phyloP scores from a whole-genome alignment of 768 basidiomycete genomes.

The Psilocybe subaeruginosa region DNA sequence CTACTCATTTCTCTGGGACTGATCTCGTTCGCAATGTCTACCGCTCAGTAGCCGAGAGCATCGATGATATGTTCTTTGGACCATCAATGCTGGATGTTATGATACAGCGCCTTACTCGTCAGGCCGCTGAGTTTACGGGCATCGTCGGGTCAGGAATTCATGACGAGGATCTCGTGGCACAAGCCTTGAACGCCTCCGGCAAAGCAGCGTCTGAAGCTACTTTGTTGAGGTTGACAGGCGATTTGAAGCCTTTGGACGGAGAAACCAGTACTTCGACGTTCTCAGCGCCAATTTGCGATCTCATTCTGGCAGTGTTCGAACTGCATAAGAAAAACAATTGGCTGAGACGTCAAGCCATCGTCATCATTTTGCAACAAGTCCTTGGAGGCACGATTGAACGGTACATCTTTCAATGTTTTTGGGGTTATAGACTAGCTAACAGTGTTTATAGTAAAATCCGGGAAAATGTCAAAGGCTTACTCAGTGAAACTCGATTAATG shows the following conservation, averaged over 20 bases:
- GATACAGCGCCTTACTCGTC: slow-evolving; percentile 86
- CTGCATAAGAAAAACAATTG: slow-evolving; percentile 96
- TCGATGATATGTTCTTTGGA: slow-evolving; percentile 97
- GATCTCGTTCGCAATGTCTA: slow-evolving; percentile 88
- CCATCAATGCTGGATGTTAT: slow-evolving; percentile 96
- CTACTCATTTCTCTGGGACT: slow-evolving; percentile 62
- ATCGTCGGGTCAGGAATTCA: slow-evolving; percentile 77
- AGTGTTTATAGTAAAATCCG: slow-evolving; percentile 73
- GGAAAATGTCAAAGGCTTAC: slow-evolving; percentile 66
- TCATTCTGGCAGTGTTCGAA: slow-evolving; percentile 92
- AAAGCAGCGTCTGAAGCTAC: slow-evolving; percentile 69
- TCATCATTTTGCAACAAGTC: slow-evolving; percentile 95
- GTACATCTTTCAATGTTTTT: slow-evolving; percentile 43
- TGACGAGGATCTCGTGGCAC: slow-evolving; percentile 85
- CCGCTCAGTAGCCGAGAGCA: slow-evolving; percentile 88
- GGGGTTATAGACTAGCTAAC: slow-evolving; percentile 1
- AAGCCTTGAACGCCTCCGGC: slow-evolving; percentile 74
- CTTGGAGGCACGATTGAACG: slow-evolving; percentile 95
- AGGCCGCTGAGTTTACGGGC: slow-evolving; percentile 88
- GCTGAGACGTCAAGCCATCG: slow-evolving; percentile 93
- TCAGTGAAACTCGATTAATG: slow-evolving; percentile 74
- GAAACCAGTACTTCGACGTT: slow-evolving; percentile 90
- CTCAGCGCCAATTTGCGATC: slow-evolving; percentile 91
- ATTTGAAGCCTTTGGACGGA: slow-evolving; percentile 80
- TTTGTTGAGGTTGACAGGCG: slow-evolving; percentile 72